Base-by-base conservation (phyloP, 257 asterid genomes). In the Capsicum rhomboideum region DNA sequence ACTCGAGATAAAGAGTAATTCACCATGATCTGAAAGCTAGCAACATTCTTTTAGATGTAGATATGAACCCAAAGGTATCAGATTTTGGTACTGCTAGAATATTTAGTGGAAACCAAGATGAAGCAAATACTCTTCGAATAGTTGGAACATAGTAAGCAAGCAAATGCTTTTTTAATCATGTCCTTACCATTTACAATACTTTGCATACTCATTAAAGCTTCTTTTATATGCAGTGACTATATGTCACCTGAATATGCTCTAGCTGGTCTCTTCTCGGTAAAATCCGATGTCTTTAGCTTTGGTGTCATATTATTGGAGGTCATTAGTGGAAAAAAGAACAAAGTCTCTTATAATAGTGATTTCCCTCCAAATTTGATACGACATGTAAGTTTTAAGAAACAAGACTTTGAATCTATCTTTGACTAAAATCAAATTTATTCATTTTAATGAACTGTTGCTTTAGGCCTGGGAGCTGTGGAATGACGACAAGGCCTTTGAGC, bases 401-500 rank as follows among this genome's bases (percentile, higher is more conserved):
- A n/a, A n/a, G n/a, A n/a, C n/a, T n/a, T n/a, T n/a, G n/a, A n/a
- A n/a, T n/a, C 40, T 46, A 23, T 74, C 42, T 72, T 42, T 21
- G 58, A 44, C 16, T 37, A 54, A 34, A 20, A 23, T 29, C 20
- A 56, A 56, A 50, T 4, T 49, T 9, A 17, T 79, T 16, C 12
- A 63, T 14, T n/a, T 28, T 31, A 42, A 67, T 23, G 29, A 61
- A n/a, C 58, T 56, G 1, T 5, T 55, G 20, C 16, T 75, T 63
- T 64, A 89, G 91, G 89, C 85, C 7, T 86, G 91, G 91, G 79
- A 82, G 23, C 77, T 89, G n/a, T 87, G 90, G 86, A 82, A 20
- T 11, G 88, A 87, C 13, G 86, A 78, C 6, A 83, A 42, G 10
- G 61, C 72, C 44, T 18, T 82, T 6, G 85, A 85, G 8, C 56